Evolutionary conservation across 2,329 filamentous ascomycete genomes (phyloP).

Genomic region (Epichloe uncinata): DNA sequence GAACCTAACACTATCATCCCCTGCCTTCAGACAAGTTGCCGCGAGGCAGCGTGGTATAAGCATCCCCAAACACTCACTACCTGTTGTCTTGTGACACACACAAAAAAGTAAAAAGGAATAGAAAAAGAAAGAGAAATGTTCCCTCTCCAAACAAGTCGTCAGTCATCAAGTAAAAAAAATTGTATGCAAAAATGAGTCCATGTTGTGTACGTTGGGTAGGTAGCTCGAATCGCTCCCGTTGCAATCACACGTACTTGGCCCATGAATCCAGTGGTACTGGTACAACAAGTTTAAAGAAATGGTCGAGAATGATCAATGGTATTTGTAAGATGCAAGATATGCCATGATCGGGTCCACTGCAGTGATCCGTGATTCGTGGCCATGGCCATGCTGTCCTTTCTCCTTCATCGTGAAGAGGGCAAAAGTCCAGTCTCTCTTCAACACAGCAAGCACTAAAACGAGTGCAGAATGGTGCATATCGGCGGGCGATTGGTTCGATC

Average conservation of each 20-base stretch:
- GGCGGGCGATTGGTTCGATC: background rate
- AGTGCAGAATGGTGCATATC: background rate
- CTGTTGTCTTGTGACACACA: background rate
- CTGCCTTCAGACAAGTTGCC: constrained; percentile 25
- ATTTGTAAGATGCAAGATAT: background rate
- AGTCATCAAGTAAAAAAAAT: constrained; percentile 8
- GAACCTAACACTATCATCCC: constrained; percentile 4
- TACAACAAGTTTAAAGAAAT: background rate
- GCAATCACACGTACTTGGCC: background rate
- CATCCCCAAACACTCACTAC: background rate
- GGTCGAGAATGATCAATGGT: background rate
- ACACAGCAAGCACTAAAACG: background rate
- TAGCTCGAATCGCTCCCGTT: background rate
- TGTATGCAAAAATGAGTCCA: constrained; percentile 3
- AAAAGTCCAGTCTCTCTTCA: background rate
- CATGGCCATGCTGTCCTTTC: background rate
- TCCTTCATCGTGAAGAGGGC: background rate
- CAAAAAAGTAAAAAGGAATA: background rate
- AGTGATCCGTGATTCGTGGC: too few relatives aligned
- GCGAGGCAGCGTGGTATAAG: constrained; percentile 34
- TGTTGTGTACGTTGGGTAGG: background rate
- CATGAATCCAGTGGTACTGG: background rate
- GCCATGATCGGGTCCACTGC: background rate
- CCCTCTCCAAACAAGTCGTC: constrained; percentile 6
- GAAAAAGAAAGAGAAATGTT: background rate